Percentiles rank a stretch among this genome's conserved stretches.
Conservation (phyloP, 2,329 filamentous ascomycete species). For the Microascus cirrosus region DNA sequence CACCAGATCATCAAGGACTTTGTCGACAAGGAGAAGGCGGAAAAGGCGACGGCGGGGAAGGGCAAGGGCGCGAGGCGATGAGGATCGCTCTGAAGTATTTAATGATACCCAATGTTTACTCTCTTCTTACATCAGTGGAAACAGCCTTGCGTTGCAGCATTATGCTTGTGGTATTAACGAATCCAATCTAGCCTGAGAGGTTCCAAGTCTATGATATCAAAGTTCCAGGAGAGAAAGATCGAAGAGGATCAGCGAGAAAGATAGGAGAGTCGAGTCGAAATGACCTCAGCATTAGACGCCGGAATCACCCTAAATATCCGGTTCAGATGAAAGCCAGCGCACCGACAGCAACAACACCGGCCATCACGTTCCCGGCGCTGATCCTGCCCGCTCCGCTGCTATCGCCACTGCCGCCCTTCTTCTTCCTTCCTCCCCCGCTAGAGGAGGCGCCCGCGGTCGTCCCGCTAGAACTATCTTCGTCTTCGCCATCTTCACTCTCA, state of each 20-base stretch:
- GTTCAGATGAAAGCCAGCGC: not conserved
- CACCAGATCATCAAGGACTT: slow-evolving; percentile 62
- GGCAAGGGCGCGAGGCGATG: not conserved
- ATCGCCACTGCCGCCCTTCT: not conserved
- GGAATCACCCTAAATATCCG: not conserved
- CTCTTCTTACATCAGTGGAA: not conserved
- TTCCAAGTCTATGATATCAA: too few species aligned
- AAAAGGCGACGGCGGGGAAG: slow-evolving; percentile 13
- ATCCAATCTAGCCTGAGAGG: not conserved
- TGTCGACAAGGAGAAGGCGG: slow-evolving; percentile 48
- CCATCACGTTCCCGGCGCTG: not conserved
- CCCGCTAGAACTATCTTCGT: not conserved
- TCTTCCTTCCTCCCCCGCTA: not conserved
- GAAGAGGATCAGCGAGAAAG: not conserved
- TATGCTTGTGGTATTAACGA: not conserved
- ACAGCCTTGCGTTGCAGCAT: not conserved
- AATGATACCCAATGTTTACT: not conserved
- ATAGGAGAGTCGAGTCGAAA: not conserved
- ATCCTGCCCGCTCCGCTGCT: not conserved
- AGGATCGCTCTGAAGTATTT: not conserved
- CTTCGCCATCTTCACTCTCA: too few species aligned
- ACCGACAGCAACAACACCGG: not conserved
- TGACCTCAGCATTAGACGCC: not conserved
- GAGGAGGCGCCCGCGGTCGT: too few species aligned
- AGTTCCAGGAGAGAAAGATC: too few species aligned